Percentiles rank a stretch among this genome's conserved stretches.
Conservation (phyloP, 768 basidiomycete genomes). For the Rhizopogon salebrosus region DNA sequence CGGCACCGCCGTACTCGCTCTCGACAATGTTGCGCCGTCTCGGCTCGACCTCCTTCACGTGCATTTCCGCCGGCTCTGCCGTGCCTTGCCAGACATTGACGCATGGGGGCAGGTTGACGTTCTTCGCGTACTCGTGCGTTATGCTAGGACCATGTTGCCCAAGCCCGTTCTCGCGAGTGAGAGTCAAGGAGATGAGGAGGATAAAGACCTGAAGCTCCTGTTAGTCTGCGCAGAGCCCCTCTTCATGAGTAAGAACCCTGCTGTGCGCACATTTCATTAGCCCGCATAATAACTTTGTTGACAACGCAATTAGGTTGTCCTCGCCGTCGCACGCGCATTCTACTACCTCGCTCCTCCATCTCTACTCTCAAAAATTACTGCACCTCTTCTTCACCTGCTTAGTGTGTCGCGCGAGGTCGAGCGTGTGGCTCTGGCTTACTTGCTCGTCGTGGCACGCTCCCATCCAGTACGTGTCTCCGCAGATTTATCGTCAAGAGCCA, state of each 20-base stretch:
- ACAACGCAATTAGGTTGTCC: constrained; percentile 54
- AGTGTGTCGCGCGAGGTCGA: constrained; percentile 67
- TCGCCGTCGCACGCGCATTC: constrained; percentile 68
- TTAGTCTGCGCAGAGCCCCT: constrained; percentile 69
- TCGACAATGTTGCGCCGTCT: constrained; percentile 81
- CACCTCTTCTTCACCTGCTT: constrained; percentile 72
- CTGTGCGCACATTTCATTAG: constrained; percentile 44
- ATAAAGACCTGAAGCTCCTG: constrained; percentile 73
- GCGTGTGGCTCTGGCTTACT: constrained; percentile 67
- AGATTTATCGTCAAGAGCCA: no score
- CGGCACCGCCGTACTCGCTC: constrained; percentile 82
- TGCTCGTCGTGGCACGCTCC: constrained; percentile 59
- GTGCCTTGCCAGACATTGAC: constrained; percentile 83
- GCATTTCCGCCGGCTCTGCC: constrained; percentile 82
- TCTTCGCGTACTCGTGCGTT: constrained; percentile 72
- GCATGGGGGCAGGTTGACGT: constrained; percentile 94
- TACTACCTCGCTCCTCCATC: constrained; percentile 68
- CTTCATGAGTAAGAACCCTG: constrained; percentile 82
- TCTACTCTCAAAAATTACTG: constrained; percentile 49
- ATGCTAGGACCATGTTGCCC: constrained; percentile 79
- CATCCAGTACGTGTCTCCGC: constrained; percentile 49
- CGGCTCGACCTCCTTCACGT: constrained; percentile 83
- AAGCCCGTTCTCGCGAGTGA: constrained; percentile 40
- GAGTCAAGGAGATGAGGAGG: constrained; percentile 54
- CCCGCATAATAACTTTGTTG: neutral